phyloP scores from a whole-genome alignment of 257 asterid species.

The Ocimum tenuiflorum region DNA sequence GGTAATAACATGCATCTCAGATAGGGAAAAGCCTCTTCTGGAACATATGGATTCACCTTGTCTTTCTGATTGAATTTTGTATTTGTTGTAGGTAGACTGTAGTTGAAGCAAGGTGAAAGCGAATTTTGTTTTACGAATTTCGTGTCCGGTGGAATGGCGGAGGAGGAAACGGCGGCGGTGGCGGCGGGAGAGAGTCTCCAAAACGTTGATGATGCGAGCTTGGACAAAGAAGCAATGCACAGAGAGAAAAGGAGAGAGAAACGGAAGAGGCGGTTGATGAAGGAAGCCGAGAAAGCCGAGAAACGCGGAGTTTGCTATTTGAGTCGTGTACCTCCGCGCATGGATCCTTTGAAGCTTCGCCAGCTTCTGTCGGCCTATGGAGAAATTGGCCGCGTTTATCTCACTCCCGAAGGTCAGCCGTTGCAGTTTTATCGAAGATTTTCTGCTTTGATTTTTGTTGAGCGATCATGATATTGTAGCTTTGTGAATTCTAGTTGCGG shows the following conservation, averaged over 20 bases:
- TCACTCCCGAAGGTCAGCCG: constrained; percentile 63
- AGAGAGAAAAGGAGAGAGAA: constrained; percentile 28
- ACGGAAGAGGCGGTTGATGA: constrained; percentile 37
- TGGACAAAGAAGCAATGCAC: constrained; percentile 20
- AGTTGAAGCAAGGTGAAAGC: background rate
- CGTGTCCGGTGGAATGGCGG: constrained; percentile 30
- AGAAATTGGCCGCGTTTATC: constrained; percentile 72
- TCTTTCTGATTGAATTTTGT: background rate
- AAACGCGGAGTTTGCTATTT: constrained; percentile 77
- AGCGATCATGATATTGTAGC: background rate
- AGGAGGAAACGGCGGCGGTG: constrained; percentile 35
- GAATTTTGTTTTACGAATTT: background rate
- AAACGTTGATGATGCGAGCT: constrained; percentile 18
- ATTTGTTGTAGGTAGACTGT: background rate
- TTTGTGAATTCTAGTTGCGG: background rate
- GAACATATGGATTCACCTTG: background rate
- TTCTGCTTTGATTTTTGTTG: background rate
- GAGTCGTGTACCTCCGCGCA: constrained; percentile 83
- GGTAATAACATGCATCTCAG: background rate
- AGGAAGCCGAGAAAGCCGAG: constrained; percentile 49
- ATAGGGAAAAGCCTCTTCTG: background rate
- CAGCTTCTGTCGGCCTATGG: constrained; percentile 65
- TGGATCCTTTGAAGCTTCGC: constrained; percentile 73
- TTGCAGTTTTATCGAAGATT: background rate
- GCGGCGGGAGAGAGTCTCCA: constrained; percentile 12